Percentiles rank a stretch among this genome's conserved stretches.
Evolutionary conservation across 2,329 filamentous ascomycete species (phyloP).

Genomic region (Apiospora phragmitis): DNA sequence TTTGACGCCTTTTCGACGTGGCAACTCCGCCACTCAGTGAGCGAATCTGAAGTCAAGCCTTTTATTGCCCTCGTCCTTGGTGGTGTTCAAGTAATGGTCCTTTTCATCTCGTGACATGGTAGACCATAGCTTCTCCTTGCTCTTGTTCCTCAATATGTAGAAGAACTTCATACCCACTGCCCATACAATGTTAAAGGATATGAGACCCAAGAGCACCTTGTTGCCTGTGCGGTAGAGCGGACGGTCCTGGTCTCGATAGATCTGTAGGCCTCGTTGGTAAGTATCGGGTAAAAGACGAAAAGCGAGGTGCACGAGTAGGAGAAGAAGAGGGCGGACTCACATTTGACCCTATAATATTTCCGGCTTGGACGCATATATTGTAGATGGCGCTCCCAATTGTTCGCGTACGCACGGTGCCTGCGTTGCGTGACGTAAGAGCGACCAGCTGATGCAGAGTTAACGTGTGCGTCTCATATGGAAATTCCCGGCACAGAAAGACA

Average conservation of each 20-base stretch:
- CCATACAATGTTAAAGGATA: constrained; percentile 36
- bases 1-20: no score
- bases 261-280: constrained; percentile 13
- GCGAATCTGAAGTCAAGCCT: constrained; percentile 26
- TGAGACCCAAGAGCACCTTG: constrained; percentile 40
- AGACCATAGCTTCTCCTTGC: constrained; percentile 22
- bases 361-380: constrained; percentile 54
- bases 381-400: constrained; percentile 63
- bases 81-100: constrained; percentile 21
- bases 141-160: constrained; percentile 41
- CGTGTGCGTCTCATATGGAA: constrained; percentile 24
- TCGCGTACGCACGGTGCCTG: constrained; percentile 61
- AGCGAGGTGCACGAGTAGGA: no score
- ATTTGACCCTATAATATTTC: constrained; percentile 44
- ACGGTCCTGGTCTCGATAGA: constrained; percentile 42
- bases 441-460: constrained; percentile 41
- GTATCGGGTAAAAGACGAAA: neutral
- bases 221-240: constrained; percentile 47
- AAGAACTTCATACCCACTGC: constrained; percentile 36
- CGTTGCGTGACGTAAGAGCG: constrained; percentile 61
- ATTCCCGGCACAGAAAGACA: constrained; percentile 24
- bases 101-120: constrained; percentile 22
- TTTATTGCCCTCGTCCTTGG: constrained; percentile 25
- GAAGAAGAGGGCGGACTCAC: constrained; percentile 21
- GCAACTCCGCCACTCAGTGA: constrained; percentile 14